Base-by-base conservation (phyloP, 495 filamentous ascomycete genomes). In the Aspergillus haitiensis region DNA sequence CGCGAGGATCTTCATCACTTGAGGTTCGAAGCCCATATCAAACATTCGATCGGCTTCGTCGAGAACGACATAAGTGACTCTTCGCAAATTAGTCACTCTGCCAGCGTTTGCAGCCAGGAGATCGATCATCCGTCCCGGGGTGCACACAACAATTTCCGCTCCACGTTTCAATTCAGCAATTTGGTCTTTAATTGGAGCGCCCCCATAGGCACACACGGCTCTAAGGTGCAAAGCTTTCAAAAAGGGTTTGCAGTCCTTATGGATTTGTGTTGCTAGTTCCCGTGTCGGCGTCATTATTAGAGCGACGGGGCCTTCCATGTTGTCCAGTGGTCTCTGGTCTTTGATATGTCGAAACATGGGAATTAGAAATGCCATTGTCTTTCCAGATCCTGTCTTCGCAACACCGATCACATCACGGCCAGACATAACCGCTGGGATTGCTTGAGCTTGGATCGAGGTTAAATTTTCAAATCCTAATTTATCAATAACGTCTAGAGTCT, bases 21-120 rank as follows among this genome's bases (percentile, higher is more conserved):
- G 95, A 1, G 93, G 93, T 72, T 97, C 93, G 61, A 99, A 98
- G 6, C 95, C 95, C 95, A 99, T 97, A 70, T 99, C 95, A 65
- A 97, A 98, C 95, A 99, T 99, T 46, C 95, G 87, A 67, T 99
- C 95, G 16, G 95, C 95, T 72, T 99, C 95, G 66, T 99, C 95
- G 36, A 99, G 82, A 13, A 98, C 94, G 13, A 96, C 81, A 66
- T 97, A 98, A 0, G 91, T 96, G 37, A 96, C 90, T 37, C 95
- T 81, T 50, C 83, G 86, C 18, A 98, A 80, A 66, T 96, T 98
- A 1, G 91, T 96, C 11, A 98, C 93, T 60, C 95, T 82, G 6
- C 94, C 94, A 49, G 86, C 86, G 70, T 99, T 99, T 21, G 92
- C 91, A 21, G 91, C 90, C 12, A 99, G 80, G 0, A 98, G 80